phyloP scores from a whole-genome alignment of 2,329 filamentous ascomycete species.

The Neopestalotiopsis clavispora region DNA sequence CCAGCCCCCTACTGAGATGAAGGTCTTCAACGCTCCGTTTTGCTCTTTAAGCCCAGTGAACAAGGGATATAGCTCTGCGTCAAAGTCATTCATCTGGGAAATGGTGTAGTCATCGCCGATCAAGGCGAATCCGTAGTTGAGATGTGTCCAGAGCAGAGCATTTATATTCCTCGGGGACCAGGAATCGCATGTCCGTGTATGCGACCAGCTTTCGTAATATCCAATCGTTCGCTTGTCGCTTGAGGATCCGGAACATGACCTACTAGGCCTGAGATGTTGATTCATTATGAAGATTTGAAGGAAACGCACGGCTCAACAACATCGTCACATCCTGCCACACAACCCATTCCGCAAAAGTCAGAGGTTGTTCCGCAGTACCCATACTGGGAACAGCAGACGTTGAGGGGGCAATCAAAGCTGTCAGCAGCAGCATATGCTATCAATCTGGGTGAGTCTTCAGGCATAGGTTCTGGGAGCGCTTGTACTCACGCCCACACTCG shows the following conservation, averaged over 20 bases:
- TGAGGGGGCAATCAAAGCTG: slow-evolving; percentile 30
- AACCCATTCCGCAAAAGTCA: slow-evolving; percentile 21
- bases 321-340: slow-evolving; percentile 3
- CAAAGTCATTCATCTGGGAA: not conserved
- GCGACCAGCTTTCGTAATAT: slow-evolving; percentile 33
- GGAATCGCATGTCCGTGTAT: slow-evolving; percentile 20
- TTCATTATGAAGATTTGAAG: too few relatives aligned
- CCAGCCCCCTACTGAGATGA: slow-evolving; percentile 21
- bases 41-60: slow-evolving; percentile 19
- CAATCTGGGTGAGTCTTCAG: too few relatives aligned
- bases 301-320: too few relatives aligned
- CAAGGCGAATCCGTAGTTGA: slow-evolving; percentile 39
- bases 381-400: slow-evolving; percentile 35
- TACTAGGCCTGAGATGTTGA: too few relatives aligned
- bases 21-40: slow-evolving; percentile 36
- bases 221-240: slow-evolving; percentile 22
- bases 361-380: slow-evolving; percentile 30
- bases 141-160: slow-evolving; percentile 33
- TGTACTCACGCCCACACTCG: too few relatives aligned
- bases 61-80: slow-evolving; percentile 25
- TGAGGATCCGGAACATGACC: not conserved
- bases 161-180: slow-evolving; percentile 32
- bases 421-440: too few relatives aligned
- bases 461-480: too few relatives aligned
- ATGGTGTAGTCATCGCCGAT: slow-evolving; percentile 24